phyloP scores from a whole-genome alignment of 495 filamentous ascomycete species.

The Penicillium robsamsonii region DNA sequence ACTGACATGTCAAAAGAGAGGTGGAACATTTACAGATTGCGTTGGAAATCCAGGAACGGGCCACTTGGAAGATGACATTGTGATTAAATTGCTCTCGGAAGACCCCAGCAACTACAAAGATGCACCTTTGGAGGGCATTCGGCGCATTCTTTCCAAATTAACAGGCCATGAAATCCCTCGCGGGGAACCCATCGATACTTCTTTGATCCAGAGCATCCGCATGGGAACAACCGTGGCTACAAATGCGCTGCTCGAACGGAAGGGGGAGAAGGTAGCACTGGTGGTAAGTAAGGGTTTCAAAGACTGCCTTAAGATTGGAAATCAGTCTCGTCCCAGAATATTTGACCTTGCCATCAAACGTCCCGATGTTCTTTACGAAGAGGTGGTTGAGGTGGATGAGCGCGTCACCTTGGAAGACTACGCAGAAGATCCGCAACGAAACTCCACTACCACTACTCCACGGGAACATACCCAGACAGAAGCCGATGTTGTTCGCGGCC shows the following conservation, averaged over 20 bases:
- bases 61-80: constrained; percentile 42
- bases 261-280: constrained; percentile 83
- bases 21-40: constrained; percentile 31
- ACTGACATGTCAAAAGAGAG: constrained; percentile 16
- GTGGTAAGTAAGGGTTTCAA: constrained; percentile 85
- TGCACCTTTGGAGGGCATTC: constrained; percentile 82
- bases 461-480: constrained; percentile 4
- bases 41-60: constrained; percentile 26
- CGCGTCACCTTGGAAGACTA: constrained; percentile 74
- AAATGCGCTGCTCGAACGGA: constrained; percentile 81
- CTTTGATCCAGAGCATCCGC: constrained; percentile 69
- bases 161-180: constrained; percentile 67
- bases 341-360: constrained; percentile 71
- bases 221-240: constrained; percentile 87
- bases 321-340: constrained; percentile 71
- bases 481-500: constrained; percentile 21
- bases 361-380: constrained; percentile 69
- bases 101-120: constrained; percentile 79
- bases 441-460: constrained; percentile 11
- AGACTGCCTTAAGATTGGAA: constrained; percentile 78
- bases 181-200: constrained; percentile 76
- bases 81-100: constrained; percentile 80
- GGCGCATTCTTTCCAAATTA: constrained; percentile 73
- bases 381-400: constrained; percentile 71
- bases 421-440: constrained; percentile 29